phyloP scores from a whole-genome alignment of 768 basidiomycete genomes.

The Xanthoconium stramineum region DNA sequence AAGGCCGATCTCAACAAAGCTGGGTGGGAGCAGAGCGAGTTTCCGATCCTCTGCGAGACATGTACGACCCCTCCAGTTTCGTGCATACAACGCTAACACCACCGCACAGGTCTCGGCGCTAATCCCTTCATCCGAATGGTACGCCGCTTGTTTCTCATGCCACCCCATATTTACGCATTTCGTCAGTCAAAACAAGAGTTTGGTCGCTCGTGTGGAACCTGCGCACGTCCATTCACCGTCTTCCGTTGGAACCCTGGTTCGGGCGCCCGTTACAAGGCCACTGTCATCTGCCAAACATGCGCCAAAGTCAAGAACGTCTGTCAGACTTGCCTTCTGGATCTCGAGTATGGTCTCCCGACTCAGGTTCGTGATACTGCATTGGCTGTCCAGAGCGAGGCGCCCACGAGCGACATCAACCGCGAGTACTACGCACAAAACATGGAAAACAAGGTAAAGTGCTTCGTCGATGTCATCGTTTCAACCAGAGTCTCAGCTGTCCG shows the following conservation, averaged over 20 bases:
- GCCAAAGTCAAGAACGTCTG: conserved; percentile 96
- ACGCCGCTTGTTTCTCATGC: conserved; percentile 19
- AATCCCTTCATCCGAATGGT: conserved; percentile 97
- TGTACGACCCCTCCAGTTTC: conserved; percentile 46
- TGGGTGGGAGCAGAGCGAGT: conserved; percentile 91
- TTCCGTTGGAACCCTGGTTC: conserved; percentile 98
- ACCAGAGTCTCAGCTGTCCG: background rate
- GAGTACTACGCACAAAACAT: conserved; percentile 94
- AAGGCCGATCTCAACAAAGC: conserved; percentile 95
- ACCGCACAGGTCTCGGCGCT: conserved; percentile 65
- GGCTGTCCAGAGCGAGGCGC: conserved; percentile 80
- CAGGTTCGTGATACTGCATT: conserved; percentile 97
- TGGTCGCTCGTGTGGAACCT: conserved; percentile 94
- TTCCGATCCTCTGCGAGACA: conserved; percentile 91
- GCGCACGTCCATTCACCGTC: conserved; percentile 93
- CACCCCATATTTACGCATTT: background rate
- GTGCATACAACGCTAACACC: conserved; percentile 3
- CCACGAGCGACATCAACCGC: conserved; percentile 95
- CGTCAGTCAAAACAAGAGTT: conserved; percentile 99
- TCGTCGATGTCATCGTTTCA: background rate
- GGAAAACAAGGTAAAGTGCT: conserved; percentile 62
- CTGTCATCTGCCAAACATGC: conserved; percentile 95
- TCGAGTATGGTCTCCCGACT: conserved; percentile 94
- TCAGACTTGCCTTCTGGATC: conserved; percentile 94
- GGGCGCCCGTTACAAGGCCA: conserved; percentile 93